Percentiles rank a stretch among this genome's conserved stretches.
phyloP scores from a whole-genome alignment of 2,329 filamentous ascomycete species.

The Colletotrichum chlorophyti region DNA sequence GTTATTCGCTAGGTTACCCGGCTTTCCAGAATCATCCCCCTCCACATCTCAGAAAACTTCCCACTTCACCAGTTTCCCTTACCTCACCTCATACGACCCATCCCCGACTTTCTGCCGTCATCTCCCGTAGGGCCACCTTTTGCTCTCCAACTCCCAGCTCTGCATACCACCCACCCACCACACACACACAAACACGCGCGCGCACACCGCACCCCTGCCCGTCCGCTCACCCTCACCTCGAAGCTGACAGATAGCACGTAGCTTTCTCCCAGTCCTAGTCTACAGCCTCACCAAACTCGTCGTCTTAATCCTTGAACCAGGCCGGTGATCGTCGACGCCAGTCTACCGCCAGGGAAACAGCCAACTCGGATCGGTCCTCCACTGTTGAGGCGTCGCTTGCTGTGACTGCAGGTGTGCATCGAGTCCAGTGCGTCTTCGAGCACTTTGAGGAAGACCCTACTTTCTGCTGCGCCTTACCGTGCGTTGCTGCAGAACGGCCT shows the following conservation, averaged over 20 bases:
- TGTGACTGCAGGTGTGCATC: too few species aligned
- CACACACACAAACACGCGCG: too few species aligned
- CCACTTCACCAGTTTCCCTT: background rate
- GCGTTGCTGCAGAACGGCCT: slow-evolving; percentile 24
- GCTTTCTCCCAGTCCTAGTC: slow-evolving; percentile 19
- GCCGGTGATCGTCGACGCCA: slow-evolving; percentile 19
- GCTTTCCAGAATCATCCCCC: slow-evolving; percentile 23
- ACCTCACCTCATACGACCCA: background rate
- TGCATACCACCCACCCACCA: slow-evolving; percentile 2
- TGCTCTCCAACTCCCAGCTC: background rate
- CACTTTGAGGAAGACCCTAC: background rate
- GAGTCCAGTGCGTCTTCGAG: too few species aligned
- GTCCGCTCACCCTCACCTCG: slow-evolving; percentile 6
- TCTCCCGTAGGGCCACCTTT: slow-evolving; percentile 25
- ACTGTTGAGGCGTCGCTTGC: too few species aligned
- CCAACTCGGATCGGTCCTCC: background rate
- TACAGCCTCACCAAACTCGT: slow-evolving; percentile 26
- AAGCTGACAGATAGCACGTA: slow-evolving; percentile 29
- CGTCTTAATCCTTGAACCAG: slow-evolving; percentile 26
- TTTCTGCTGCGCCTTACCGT: background rate
- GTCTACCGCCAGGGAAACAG: background rate
- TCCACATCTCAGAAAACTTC: slow-evolving; percentile 20
- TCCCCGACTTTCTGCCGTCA: slow-evolving; percentile 25
- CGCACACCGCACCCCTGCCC: slow-evolving; percentile 13
- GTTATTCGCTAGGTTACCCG: slow-evolving; percentile 23